Percentiles rank a stretch among this genome's conserved stretches.
Conservation (phyloP, 371 early-diverging fungal genomes). For the Rhizomucor pusillus region DNA sequence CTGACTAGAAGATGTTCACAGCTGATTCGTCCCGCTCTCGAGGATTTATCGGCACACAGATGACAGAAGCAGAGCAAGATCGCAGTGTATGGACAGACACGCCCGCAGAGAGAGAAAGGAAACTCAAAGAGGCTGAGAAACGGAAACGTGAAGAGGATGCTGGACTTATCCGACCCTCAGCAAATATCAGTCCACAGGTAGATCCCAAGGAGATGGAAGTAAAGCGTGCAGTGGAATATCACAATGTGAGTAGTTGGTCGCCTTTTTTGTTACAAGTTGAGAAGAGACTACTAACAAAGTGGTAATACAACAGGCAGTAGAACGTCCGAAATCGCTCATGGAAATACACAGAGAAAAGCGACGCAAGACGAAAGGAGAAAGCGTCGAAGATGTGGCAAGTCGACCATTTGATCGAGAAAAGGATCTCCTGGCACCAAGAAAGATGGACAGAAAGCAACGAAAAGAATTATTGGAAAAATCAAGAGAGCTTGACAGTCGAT, state of each 20-base stretch:
- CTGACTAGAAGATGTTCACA: neutral
- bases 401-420: constrained; percentile 58
- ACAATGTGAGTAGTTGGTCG: neutral
- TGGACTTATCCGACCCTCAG: neutral
- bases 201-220: neutral
- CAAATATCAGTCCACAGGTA: neutral
- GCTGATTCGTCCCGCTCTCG: constrained; percentile 29
- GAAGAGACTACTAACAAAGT: neutral
- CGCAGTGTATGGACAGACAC: constrained; percentile 62
- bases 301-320: constrained; percentile 21
- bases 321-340: constrained; percentile 45
- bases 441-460: constrained; percentile 46
- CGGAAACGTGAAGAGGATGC: constrained; percentile 5
- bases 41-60: constrained; percentile 26
- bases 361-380: constrained; percentile 21
- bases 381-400: constrained; percentile 47
- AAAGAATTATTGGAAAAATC: constrained; percentile 47
- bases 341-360: constrained; percentile 42
- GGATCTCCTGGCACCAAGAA: constrained; percentile 40
- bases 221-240: neutral
- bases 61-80: constrained; percentile 33
- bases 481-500: constrained; percentile 40
- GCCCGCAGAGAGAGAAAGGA: constrained; percentile 53
- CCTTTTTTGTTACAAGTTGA: neutral
- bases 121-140: constrained; percentile 11